These are phyloP conservation scores for Melanogaster broomeanus DNA, from an alignment of 768 basidiomycete genomes.

Conservation along the genomic window DNA sequence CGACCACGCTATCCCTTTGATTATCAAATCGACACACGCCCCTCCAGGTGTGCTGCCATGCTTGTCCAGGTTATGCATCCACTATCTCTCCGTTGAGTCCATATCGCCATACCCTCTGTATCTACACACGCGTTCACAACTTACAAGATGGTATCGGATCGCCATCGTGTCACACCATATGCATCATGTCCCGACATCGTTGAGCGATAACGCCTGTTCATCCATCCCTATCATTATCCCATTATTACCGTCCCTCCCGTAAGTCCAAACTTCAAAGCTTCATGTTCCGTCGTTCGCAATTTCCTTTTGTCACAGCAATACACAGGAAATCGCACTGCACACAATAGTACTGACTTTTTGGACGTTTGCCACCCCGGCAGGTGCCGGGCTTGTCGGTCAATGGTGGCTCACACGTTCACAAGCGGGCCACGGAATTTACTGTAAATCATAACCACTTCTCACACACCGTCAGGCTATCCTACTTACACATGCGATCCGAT, in stretches of 20 bases:
- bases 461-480: too few species aligned
- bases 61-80: too few species aligned
- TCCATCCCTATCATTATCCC: background rate
- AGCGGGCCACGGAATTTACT: constrained; percentile 7
- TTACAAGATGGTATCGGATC: background rate
- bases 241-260: background rate
- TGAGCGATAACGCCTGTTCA: background rate
- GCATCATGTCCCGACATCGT: background rate
- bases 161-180: background rate
- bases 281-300: background rate
- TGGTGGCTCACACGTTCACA: background rate
- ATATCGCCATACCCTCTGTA: background rate
- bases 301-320: too few species aligned
- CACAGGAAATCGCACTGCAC: too few species aligned
- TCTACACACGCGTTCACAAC: background rate
- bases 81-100: background rate
- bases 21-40: background rate
- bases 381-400: background rate
- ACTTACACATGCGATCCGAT: too few species aligned
- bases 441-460: too few species aligned
- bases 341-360: too few species aligned
- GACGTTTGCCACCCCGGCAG: constrained; percentile 1
- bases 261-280: background rate
- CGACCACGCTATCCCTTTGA: background rate
- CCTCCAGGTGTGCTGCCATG: too few species aligned